Conservation (phyloP, 495 filamentous ascomycete genomes). For the Xylaria scruposa region DNA sequence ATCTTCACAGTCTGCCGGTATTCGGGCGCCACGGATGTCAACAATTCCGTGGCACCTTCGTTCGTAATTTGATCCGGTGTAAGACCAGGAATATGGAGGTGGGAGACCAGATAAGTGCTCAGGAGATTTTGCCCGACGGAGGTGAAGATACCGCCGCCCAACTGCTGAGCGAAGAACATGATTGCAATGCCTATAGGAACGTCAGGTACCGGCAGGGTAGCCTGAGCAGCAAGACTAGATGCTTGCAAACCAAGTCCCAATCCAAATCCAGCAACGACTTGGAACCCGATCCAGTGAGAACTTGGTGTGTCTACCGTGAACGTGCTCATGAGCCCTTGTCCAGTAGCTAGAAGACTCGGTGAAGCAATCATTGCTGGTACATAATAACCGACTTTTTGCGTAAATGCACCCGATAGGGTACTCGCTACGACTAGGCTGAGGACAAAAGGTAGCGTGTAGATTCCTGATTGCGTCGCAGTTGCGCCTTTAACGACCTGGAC, state of each 20-base stretch:
- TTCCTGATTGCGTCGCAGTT: constrained; percentile 62
- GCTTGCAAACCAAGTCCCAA: constrained; percentile 78
- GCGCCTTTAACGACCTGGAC: constrained; percentile 72
- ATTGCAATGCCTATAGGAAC: constrained; percentile 67
- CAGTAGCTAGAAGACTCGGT: constrained; percentile 66
- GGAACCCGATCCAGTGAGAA: constrained; percentile 73
- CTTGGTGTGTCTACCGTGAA: constrained; percentile 60
- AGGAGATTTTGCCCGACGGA: constrained; percentile 70
- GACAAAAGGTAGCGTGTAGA: constrained; percentile 66
- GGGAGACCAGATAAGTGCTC: constrained; percentile 61
- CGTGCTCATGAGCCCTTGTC: constrained; percentile 72
- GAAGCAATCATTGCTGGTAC: constrained; percentile 67
- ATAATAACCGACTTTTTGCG: constrained; percentile 70
- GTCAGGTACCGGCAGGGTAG: constrained; percentile 61
- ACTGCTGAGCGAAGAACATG: constrained; percentile 70
- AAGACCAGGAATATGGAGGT: constrained; percentile 55
- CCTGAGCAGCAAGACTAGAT: constrained; percentile 67
- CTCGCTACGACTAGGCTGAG: constrained; percentile 57
- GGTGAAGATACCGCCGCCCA: constrained; percentile 72
- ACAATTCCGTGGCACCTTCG: constrained; percentile 64
- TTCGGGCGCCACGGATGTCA: constrained; percentile 50
- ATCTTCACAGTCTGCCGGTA: constrained; percentile 50
- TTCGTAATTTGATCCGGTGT: constrained; percentile 55
- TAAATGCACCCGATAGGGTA: constrained; percentile 58
- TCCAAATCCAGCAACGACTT: constrained; percentile 74